Evolutionary conservation across 768 basidiomycete species (phyloP).

Genomic region (Hemileccinum rubropunctum): DNA sequence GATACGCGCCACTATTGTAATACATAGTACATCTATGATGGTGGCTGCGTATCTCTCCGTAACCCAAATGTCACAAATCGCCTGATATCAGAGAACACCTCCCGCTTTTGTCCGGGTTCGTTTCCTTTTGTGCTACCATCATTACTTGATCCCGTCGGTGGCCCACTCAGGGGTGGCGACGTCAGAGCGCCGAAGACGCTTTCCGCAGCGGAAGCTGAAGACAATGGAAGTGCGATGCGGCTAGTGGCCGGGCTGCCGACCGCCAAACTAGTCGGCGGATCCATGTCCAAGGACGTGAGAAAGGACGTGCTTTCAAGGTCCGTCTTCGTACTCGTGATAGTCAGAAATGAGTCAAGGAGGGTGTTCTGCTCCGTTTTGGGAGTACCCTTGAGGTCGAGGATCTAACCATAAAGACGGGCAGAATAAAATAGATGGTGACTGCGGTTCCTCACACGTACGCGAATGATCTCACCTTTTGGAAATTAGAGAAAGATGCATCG

Average conservation of each 20-base stretch:
- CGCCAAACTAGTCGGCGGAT: constrained; percentile 61
- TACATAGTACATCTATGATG: constrained; percentile 15
- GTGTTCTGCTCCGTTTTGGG: constrained; percentile 83
- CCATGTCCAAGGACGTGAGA: constrained; percentile 94
- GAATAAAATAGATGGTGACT: constrained; percentile 1
- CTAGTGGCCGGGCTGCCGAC: constrained; percentile 66
- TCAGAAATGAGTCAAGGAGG: constrained; percentile 87
- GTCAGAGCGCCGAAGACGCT: constrained; percentile 55
- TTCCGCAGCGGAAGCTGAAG: constrained; percentile 39
- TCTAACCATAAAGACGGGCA: constrained; percentile 43
- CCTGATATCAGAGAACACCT: constrained; percentile 86
- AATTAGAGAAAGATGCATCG: constrained; percentile 94
- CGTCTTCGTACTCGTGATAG: constrained; percentile 87
- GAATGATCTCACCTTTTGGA: constrained; percentile 81
- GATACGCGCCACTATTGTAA: too few species aligned
- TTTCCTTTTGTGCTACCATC: constrained; percentile 40
- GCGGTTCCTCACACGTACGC: constrained; percentile 3
- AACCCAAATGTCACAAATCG: constrained; percentile 89
- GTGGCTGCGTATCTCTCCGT: constrained; percentile 57
- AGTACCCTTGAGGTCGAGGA: constrained; percentile 93
- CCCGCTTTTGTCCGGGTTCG: constrained; percentile 52
- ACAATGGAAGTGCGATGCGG: constrained; percentile 52
- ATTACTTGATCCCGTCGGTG: constrained; percentile 58
- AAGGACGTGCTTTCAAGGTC: constrained; percentile 91
- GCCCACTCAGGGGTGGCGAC: constrained; percentile 62